Conservation (phyloP, 768 basidiomycete species). For the Lactifluus echinatus region DNA sequence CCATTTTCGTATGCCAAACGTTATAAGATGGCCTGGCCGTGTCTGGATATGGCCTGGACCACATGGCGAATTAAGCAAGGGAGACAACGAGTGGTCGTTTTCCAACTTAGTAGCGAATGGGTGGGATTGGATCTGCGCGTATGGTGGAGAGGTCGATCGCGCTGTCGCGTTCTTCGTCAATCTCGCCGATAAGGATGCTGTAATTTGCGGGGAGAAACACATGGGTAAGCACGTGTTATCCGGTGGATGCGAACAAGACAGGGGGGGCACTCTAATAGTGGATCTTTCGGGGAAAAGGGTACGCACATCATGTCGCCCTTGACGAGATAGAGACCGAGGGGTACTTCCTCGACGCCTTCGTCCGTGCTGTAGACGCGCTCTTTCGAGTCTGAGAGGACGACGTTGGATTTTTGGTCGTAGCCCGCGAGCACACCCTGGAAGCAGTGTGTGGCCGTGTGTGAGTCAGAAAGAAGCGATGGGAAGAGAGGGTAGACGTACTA, state of each 20-base stretch:
- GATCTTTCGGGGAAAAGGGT: too few species aligned
- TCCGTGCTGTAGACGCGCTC: conserved; percentile 90
- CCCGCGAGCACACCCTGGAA: conserved; percentile 81
- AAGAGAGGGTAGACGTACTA: conserved; percentile 45
- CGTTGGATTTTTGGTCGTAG: conserved; percentile 91
- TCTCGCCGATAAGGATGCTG: conserved; percentile 74
- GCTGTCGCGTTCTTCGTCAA: conserved; percentile 76
- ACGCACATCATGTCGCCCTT: conserved; percentile 98
- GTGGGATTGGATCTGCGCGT: conserved; percentile 79
- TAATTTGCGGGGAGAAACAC: background rate
- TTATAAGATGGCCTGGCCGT: background rate
- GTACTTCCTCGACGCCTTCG: conserved; percentile 89
- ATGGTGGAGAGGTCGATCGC: conserved; percentile 67
- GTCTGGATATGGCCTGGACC: background rate
- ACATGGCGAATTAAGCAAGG: background rate
- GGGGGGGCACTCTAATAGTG: too few species aligned
- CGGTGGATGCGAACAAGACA: too few species aligned
- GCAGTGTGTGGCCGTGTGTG: too few species aligned
- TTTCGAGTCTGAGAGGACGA: conserved; percentile 88
- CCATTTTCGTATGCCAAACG: background rate
- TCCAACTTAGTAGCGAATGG: conserved; percentile 60
- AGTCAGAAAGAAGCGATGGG: background rate
- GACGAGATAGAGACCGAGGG: conserved; percentile 91
- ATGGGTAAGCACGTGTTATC: too few species aligned
- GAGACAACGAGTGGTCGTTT: background rate